Base-by-base conservation (phyloP, 1,139 yeast genomes). In the Kodamaea ohmeri region DNA sequence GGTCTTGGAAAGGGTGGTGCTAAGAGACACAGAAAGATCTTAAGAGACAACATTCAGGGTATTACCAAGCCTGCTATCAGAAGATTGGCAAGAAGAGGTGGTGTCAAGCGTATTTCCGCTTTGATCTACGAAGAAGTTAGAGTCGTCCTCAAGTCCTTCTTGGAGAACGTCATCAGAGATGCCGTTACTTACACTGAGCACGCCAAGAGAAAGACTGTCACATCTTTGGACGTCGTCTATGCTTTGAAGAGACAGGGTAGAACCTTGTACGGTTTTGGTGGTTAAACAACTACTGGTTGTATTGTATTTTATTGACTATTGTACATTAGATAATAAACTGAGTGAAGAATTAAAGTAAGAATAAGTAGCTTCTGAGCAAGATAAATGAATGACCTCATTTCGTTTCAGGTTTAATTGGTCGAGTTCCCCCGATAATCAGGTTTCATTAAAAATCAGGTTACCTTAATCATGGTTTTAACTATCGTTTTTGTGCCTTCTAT, bases 171-270 rank as follows among this genome's bases (percentile, higher is more conserved):
- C 59, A 92, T 92, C 73, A 88, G 97, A 78, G 97, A 92, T 63
- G 97, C 97, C 60, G 97, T 92, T 60, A 89, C 97, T 60, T 92
- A 92, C 79, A 92, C 98, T 58, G 97, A 92, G 76, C 97, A 92
- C 82, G 97, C 97, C 63, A 92, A 92, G 94, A 89, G 98, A 83
- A 92, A 92, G 89, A 92, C 98, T 54, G 98, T 92, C 60, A 92
- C 98, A 57, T 89, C 97, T 50, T 80, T 92, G 65, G 98, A 92
- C 69, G 98, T 92, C 55, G 97, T 92, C 61, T 92, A 92, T 72
- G 98, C 98, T 60, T 85, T 92, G 76, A 92, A 92, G 94, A 89
- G 98, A 84, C 97, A 92, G 79, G 98, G 98, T 69, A 88, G 97
- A 79, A 92, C 98, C 78, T 85, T 92, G 75, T 92, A 92, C 71